Evolutionary conservation across 495 filamentous ascomycete genomes (phyloP), one percentile per base, ranked within the genome.

Genomic region (Lasiosphaeris hirsuta): DNA sequence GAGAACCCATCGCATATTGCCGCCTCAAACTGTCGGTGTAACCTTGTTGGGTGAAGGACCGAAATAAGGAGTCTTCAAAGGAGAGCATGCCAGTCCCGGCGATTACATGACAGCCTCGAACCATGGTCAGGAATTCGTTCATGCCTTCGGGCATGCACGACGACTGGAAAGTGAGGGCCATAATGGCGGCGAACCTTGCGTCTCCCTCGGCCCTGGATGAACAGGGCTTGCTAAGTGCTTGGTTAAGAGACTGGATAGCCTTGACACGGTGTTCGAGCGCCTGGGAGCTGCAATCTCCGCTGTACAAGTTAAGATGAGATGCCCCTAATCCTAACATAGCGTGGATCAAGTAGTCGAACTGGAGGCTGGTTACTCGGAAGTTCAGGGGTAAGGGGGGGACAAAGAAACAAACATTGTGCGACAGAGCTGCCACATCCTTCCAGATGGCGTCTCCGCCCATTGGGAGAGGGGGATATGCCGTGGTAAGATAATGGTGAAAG

Each of bases 401-500:
- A 33, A 37, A 10, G 14, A 10, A 11, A 72, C 75, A 14, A 64
- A 82, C 81, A 46, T 75, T 63, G 46, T 82, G 75, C 6, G 72
- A 66, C 36, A 82, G 70, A 13, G 67, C 62, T 1, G 81, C 78
- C 9, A 82, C 71, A 7, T 73, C 62, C 5, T 70, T 74, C 82
- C 82, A 85, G 9, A 78, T 62, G 2, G 63, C 65, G 45, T 81
- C 78, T 10, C 72, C 75, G 11, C 70, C 72, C 51, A 82, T 70
- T 3, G 82, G 82, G 0, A 82, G 69, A 59, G 83, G 78, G 0
- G 82, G 81, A 56, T 81, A 78, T 9, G 80, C 81, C 5, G 62
- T 63, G 19, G 76, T 39, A n/a, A 84, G 63, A 56, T 84, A 84
- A 58, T 83, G 78, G 59, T 84, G 77, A 61, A 83, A 84, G 54